Percentiles rank a stretch among this genome's conserved stretches.
phyloP scores from a whole-genome alignment of 2,329 filamentous ascomycete genomes.

The Ceratocystis albifundus region DNA sequence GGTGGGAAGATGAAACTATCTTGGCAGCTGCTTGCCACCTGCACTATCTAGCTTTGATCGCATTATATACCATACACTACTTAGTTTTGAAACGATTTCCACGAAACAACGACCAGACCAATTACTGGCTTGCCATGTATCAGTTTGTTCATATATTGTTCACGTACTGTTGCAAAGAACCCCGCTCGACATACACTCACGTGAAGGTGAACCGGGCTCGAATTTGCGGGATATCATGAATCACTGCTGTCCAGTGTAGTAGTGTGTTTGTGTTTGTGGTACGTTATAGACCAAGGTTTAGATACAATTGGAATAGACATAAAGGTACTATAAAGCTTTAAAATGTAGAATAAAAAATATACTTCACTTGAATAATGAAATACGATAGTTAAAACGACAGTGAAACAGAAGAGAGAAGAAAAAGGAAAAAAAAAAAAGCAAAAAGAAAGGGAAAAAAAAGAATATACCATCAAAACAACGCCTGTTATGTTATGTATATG shows the following conservation, averaged over 20 bases:
- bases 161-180: neutral
- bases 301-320: no score
- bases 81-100: neutral
- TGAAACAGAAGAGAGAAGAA: slow-evolving; percentile 2
- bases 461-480: slow-evolving; percentile 20
- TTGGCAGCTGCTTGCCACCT: neutral
- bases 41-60: neutral
- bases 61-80: neutral
- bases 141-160: neutral
- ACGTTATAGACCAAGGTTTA: no score
- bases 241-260: no score
- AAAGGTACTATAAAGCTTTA: neutral
- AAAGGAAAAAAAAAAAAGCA: slow-evolving; percentile 15
- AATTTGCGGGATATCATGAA: neutral
- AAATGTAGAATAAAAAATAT: no score
- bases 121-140: neutral
- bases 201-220: neutral
- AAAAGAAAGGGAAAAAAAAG: slow-evolving; percentile 7
- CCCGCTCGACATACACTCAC: neutral
- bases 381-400: neutral
- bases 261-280: no score
- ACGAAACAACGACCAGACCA: neutral
- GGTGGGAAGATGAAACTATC: no score
- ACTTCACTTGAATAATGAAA: no score
- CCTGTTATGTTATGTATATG: slow-evolving; percentile 2